Conservation (phyloP, 805 yeast genomes). For the Candida silvatica region DNA sequence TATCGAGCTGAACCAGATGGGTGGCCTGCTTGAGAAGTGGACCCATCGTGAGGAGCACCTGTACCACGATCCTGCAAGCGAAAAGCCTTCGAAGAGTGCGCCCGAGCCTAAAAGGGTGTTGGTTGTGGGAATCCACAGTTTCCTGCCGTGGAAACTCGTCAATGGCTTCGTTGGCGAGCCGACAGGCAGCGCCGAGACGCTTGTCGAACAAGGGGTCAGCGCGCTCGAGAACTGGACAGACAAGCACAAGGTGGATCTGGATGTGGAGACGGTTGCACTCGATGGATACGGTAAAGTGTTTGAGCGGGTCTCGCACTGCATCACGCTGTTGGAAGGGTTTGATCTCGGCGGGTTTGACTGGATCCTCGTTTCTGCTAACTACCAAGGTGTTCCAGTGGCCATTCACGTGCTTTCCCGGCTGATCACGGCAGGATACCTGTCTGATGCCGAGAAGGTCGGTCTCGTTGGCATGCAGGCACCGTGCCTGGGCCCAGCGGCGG, state of each 20-base stretch:
- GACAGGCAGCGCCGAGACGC: slow-evolving; percentile 79
- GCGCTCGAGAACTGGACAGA: slow-evolving; percentile 61
- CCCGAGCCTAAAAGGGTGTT: slow-evolving; percentile 39
- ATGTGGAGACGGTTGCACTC: slow-evolving; percentile 75
- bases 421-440: slow-evolving; percentile 47
- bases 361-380: slow-evolving; percentile 79
- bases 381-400: slow-evolving; percentile 90
- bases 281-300: slow-evolving; percentile 89
- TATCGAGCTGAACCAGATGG: slow-evolving; percentile 10
- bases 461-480: slow-evolving; percentile 88
- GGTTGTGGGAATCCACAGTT: slow-evolving; percentile 92
- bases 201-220: slow-evolving; percentile 73
- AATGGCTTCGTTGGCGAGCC: slow-evolving; percentile 86
- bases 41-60: slow-evolving; percentile 23
- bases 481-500: slow-evolving; percentile 84
- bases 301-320: slow-evolving; percentile 70
- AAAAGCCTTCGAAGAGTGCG: not conserved
- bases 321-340: slow-evolving; percentile 65
- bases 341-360: slow-evolving; percentile 58
- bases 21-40: slow-evolving; percentile 7
- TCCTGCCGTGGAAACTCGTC: slow-evolving; percentile 79
- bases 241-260: slow-evolving; percentile 27
- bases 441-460: slow-evolving; percentile 49
- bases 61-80: slow-evolving; percentile 13
- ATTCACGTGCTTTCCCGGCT: slow-evolving; percentile 49